Percentiles rank a stretch among this genome's conserved stretches.
These are phyloP conservation scores for Apium graveolens DNA, from an alignment of 129 eudicot genomes.

Conservation along the genomic window DNA sequence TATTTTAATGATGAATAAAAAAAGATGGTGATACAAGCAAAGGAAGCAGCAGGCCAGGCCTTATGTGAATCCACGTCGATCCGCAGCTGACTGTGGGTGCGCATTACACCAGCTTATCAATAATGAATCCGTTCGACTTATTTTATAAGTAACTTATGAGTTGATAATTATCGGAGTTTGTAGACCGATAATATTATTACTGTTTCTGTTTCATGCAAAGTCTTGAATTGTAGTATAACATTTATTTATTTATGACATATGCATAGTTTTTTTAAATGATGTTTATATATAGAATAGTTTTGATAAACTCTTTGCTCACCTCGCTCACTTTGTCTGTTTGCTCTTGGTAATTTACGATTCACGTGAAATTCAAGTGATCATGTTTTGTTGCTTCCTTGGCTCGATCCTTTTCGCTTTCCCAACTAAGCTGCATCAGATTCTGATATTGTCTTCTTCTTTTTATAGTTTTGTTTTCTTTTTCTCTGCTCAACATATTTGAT, in stretches of 20 bases:
- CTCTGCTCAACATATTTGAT: not conserved
- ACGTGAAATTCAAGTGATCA: conserved; percentile 14
- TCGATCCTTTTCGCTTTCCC: not conserved
- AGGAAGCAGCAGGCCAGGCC: conserved; percentile 21
- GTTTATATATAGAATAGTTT: not conserved
- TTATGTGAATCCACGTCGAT: conserved; percentile 72
- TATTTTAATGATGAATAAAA: not conserved
- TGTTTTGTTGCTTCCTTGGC: conserved; percentile 19
- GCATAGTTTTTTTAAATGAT: not conserved
- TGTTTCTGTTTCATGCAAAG: conserved; percentile 6
- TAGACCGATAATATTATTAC: not conserved
- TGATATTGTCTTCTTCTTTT: not conserved
- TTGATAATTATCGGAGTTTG: too few relatives aligned
- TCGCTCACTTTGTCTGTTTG: conserved; percentile 21
- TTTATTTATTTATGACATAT: not conserved
- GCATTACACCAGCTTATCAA: conserved; percentile 31
- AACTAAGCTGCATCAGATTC: not conserved
- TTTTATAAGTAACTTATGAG: too few relatives aligned
- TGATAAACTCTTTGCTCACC: conserved; percentile 2
- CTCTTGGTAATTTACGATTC: conserved; percentile 24
- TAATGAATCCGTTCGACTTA: too few relatives aligned
- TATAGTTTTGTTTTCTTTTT: not conserved
- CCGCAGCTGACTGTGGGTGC: conserved; percentile 42
- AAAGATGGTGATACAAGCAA: conserved; percentile 59
- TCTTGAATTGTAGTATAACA: not conserved